Base-by-base conservation (phyloP, 2,329 filamentous ascomycete species). In the Cadophora gregata region DNA sequence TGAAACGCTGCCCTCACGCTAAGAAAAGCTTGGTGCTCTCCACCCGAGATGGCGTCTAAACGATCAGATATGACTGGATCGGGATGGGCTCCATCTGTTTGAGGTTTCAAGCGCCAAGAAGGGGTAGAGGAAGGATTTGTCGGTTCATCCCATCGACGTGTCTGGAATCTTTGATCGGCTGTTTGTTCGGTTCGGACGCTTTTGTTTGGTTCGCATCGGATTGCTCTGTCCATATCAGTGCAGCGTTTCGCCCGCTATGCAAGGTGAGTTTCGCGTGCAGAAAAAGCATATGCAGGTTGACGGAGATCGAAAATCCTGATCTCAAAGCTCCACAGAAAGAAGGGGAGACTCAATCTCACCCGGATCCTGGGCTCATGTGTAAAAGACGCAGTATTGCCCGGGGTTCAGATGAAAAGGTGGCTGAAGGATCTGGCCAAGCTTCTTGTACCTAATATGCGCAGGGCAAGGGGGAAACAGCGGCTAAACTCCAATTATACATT, bases 1-100 rank as follows among this genome's bases (percentile, higher is more conserved):
- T 24, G 56, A 59, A 59, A 59, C 56, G 24, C 19, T n/a, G 33
- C 56, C 36, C 56, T 59, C 36, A 42, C 36, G 56, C 56, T 59
- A 59, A 21, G 16, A 21, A 59, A 59, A 29, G 56, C 56, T 59
- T 47, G 56, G 21, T 33, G 42, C 56, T 59, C 36, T 19, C 24
- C 33, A 45, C 33, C 56, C 56, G 33, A 21, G n/a, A 36, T 38
- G 53, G 33, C 33, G 33, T 21, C 29, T 21, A 58, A 58, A 31
- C 53, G 53, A 58, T 29, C n/a, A 21, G 56, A 24, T 10, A 19
- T 29, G 24, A 47, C 33, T 59, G 56, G 56, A 19, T 10, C 9
- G 56, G n/a, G 38, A n/a, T 10, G 14, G 3, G 38, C 31, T 47
- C n/a, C 21, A 24, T 29, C 31, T 47, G 38, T 59, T 59, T 59